phyloP scores from a whole-genome alignment of 2,329 filamentous ascomycete genomes.

The Harringtonia lauricola region DNA sequence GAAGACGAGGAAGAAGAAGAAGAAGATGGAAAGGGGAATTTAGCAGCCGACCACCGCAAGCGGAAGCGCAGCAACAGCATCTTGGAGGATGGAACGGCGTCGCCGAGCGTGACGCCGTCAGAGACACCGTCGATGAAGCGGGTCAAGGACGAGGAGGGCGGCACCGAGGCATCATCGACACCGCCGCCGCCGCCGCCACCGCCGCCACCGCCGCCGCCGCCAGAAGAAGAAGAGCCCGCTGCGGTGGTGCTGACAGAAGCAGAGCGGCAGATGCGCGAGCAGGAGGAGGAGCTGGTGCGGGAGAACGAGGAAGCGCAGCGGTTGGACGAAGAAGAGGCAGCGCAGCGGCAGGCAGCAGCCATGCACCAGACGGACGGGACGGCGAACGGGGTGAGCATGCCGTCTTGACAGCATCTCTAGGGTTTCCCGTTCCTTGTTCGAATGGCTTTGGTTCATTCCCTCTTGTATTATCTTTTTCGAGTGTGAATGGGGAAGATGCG shows the following conservation, averaged over 20 bases:
- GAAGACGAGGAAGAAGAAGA: background rate
- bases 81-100: slow-evolving; percentile 16
- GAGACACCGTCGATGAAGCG: slow-evolving; percentile 50
- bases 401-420: no score
- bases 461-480: no score
- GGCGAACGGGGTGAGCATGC: background rate
- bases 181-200: slow-evolving; percentile 35
- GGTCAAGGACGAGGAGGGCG: slow-evolving; percentile 33
- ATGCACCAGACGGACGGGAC: background rate
- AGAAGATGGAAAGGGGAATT: slow-evolving; percentile 24
- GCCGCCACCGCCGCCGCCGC: slow-evolving; percentile 13
- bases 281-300: slow-evolving; percentile 37
- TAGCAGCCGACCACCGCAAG: slow-evolving; percentile 46
- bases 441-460: no score
- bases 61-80: slow-evolving; percentile 42
- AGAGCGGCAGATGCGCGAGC: slow-evolving; percentile 33
- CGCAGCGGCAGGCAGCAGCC: background rate
- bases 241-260: slow-evolving; percentile 24
- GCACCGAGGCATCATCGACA: slow-evolving; percentile 25
- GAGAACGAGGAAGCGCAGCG: slow-evolving; percentile 36
- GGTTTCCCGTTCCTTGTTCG: no score
- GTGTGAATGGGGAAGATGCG: no score
- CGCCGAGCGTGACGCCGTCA: slow-evolving; percentile 34
- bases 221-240: background rate
- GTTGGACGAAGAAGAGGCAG: background rate